These are phyloP conservation scores for Penicillium cinerascens DNA, from an alignment of 495 filamentous ascomycete genomes.

Conservation along the genomic window DNA sequence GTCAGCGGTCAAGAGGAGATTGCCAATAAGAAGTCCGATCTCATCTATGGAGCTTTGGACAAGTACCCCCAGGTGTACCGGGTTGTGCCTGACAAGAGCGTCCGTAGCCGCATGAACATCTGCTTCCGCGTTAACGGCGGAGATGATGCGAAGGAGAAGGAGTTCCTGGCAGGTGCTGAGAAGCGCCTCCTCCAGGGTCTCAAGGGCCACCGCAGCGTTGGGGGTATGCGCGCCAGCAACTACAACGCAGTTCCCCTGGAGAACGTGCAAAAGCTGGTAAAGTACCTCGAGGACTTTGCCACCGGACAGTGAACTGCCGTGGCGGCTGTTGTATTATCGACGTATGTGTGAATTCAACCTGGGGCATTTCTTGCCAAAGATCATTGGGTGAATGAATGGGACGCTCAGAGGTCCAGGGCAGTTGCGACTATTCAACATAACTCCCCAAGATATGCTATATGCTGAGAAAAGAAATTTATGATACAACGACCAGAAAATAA, in stretches of 20 bases:
- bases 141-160: slow-evolving; percentile 64
- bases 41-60: slow-evolving; percentile 74
- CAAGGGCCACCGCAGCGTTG: slow-evolving; percentile 79
- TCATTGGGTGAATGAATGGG: slow-evolving; percentile 11
- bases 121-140: slow-evolving; percentile 69
- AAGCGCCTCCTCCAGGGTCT: slow-evolving; percentile 57
- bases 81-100: slow-evolving; percentile 68
- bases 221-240: slow-evolving; percentile 50
- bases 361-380: slow-evolving; percentile 6
- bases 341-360: slow-evolving; percentile 15
- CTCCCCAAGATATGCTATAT: slow-evolving; percentile 19
- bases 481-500: slow-evolving; percentile 15
- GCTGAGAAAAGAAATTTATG: slow-evolving; percentile 17
- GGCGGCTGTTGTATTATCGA: not conserved
- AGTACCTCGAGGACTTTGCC: slow-evolving; percentile 60
- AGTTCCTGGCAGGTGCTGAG: slow-evolving; percentile 66
- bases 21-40: slow-evolving; percentile 64
- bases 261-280: slow-evolving; percentile 58
- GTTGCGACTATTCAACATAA: slow-evolving; percentile 29
- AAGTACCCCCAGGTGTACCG: slow-evolving; percentile 63
- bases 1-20: slow-evolving; percentile 62
- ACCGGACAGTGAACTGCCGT: slow-evolving; percentile 17
- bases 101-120: slow-evolving; percentile 85
- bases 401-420: slow-evolving; percentile 9
- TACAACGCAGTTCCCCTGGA: slow-evolving; percentile 62